Percentiles rank a stretch among this genome's conserved stretches.
Conservation (phyloP, 495 filamentous ascomycete species). For the Xylaria acuta region DNA sequence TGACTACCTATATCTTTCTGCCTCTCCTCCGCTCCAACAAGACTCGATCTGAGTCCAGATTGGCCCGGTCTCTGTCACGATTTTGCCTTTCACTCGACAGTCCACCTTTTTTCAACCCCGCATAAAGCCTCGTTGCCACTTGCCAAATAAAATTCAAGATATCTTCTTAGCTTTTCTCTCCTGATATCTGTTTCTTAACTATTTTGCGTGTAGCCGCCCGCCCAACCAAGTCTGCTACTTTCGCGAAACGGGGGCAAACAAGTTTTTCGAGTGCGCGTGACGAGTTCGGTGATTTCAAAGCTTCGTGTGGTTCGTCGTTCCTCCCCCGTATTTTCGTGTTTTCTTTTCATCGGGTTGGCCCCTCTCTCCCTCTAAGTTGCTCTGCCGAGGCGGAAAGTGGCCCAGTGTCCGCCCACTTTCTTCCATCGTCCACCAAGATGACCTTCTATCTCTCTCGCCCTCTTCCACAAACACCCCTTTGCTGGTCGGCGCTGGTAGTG, state of each 20-base stretch:
- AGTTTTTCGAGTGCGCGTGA: background rate
- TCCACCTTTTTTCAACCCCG: slow-evolving; percentile 9
- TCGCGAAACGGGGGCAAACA: slow-evolving; percentile 1
- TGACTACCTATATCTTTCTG: background rate
- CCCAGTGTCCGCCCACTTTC: background rate
- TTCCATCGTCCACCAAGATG: slow-evolving; percentile 18
- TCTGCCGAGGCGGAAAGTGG: background rate
- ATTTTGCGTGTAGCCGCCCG: slow-evolving; percentile 13
- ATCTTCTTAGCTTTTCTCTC: background rate
- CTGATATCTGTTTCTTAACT: background rate
- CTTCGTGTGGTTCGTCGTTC: slow-evolving; percentile 16
- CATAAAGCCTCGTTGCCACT: background rate
- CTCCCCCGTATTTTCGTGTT: slow-evolving; percentile 16
- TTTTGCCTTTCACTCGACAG: slow-evolving; percentile 7
- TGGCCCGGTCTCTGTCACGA: background rate
- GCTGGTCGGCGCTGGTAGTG: slow-evolving; percentile 23
- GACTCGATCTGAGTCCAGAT: background rate
- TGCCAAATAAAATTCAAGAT: background rate
- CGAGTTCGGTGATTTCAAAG: slow-evolving; percentile 12
- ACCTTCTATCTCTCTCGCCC: slow-evolving; percentile 20
- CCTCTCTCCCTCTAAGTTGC: background rate
- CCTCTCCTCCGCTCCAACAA: slow-evolving; percentile 15
- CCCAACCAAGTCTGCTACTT: slow-evolving; percentile 12
- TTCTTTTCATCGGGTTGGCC: background rate
- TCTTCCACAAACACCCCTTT: slow-evolving; percentile 20